These are phyloP conservation scores for Penicillium sp. DNA, from an alignment of 2,329 filamentous ascomycete species.

Conservation along the genomic window DNA sequence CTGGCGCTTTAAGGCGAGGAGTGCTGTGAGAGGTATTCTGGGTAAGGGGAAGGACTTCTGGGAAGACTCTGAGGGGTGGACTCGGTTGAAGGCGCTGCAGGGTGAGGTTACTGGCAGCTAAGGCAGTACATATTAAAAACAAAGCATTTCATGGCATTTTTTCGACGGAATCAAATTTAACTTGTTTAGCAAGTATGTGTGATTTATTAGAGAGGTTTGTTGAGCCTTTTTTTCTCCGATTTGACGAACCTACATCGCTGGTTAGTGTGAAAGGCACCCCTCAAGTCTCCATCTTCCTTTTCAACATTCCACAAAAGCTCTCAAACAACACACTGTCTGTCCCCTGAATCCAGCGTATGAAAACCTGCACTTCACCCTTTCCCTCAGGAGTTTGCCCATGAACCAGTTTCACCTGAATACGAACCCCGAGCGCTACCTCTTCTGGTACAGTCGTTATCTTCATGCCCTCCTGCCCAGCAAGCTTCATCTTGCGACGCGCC, in stretches of 20 bases:
- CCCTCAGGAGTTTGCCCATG: slow-evolving; percentile 26
- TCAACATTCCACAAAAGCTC: slow-evolving; percentile 81
- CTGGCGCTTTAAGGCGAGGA: slow-evolving; percentile 88
- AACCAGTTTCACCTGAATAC: slow-evolving; percentile 49
- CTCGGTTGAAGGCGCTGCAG: slow-evolving; percentile 38
- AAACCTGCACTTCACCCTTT: slow-evolving; percentile 46
- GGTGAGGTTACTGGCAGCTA: slow-evolving; percentile 35
- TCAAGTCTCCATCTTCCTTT: slow-evolving; percentile 47
- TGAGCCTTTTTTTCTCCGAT: neutral
- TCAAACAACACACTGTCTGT: slow-evolving; percentile 72
- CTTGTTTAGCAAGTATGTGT: neutral
- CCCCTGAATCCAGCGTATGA: slow-evolving; percentile 73
- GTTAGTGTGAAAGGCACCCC: neutral
- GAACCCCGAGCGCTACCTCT: slow-evolving; percentile 58
- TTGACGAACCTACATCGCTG: no score
- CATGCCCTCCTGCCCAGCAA: slow-evolving; percentile 19
- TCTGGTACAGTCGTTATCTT: slow-evolving; percentile 33
- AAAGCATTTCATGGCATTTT: slow-evolving; percentile 7
- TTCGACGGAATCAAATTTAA: no score
- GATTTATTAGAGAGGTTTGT: neutral
- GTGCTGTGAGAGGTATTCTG: slow-evolving; percentile 77
- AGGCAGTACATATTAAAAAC: slow-evolving; percentile 8
- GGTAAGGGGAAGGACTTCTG: slow-evolving; percentile 77
- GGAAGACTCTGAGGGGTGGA: slow-evolving; percentile 63
- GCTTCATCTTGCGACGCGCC: slow-evolving; percentile 60